Percentiles rank a stretch among this genome's conserved stretches.
Conservation (phyloP, 202 grass and related monocot species). For the Hordeum pubiflorum region DNA sequence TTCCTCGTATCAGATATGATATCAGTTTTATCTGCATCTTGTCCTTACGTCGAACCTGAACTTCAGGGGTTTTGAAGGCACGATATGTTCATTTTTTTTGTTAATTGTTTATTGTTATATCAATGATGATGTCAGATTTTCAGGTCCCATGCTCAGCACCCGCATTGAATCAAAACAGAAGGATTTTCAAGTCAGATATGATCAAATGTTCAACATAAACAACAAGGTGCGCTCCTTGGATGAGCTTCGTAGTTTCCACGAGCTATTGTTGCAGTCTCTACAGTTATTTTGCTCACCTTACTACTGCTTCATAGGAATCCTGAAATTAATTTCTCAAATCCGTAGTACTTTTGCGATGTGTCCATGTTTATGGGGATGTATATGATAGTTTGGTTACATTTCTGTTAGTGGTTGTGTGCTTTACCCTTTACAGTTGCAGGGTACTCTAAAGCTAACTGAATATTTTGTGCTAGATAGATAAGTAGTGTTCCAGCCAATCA, state of each 20-base stretch:
- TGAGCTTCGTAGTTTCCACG: background rate
- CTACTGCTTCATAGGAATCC: background rate
- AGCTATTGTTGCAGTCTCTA: background rate
- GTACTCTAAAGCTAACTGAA: no score
- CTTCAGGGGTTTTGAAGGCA: background rate
- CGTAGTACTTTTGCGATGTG: no score
- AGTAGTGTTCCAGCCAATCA: no score
- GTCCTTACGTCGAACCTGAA: conserved; percentile 17
- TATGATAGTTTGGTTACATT: no score
- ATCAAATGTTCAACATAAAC: conserved; percentile 45
- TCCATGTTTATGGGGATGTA: no score
- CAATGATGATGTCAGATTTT: conserved; percentile 46
- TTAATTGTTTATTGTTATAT: conserved; percentile 2
- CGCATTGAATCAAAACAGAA: conserved; percentile 50
- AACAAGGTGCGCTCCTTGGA: conserved; percentile 48
- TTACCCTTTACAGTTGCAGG: no score
- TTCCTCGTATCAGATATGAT: background rate
- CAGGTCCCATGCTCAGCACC: conserved; percentile 54
- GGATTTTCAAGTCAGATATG: conserved; percentile 64
- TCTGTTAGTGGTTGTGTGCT: no score
- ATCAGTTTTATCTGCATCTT: conserved; percentile 7
- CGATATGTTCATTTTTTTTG: background rate
- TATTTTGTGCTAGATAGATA: no score
- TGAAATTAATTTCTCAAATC: conserved; percentile 1
- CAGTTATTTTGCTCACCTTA: background rate